A percentile compares a stretch with the other conserved stretches of the same genome.
These are phyloP conservation scores for Recurvomyces mirabilis DNA, from an alignment of 495 filamentous ascomycete genomes.

Conservation along the genomic window DNA sequence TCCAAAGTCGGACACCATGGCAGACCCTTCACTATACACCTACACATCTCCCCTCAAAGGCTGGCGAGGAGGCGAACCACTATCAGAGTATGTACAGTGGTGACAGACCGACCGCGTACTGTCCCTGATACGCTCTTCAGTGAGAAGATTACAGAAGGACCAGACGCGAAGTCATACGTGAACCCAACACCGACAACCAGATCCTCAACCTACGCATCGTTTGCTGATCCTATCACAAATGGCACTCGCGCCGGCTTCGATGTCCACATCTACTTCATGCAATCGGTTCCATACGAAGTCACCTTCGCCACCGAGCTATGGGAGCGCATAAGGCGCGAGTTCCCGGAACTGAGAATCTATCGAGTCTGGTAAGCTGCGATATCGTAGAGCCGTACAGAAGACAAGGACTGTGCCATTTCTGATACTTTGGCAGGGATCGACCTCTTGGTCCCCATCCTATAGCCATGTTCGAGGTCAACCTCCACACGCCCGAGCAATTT, in stretches of 20 bases:
- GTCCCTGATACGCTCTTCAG: slow-evolving; percentile 10
- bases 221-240: slow-evolving; percentile 29
- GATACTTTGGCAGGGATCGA: too few relatives aligned
- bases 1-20: slow-evolving; percentile 13
- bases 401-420: too few relatives aligned
- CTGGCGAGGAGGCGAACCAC: slow-evolving; percentile 7
- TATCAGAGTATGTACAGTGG: slow-evolving; percentile 18
- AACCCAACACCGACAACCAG: slow-evolving; percentile 23
- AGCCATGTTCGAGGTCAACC: slow-evolving; percentile 86
- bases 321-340: slow-evolving; percentile 71
- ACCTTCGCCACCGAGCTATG: slow-evolving; percentile 59
- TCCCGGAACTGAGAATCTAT: slow-evolving; percentile 81
- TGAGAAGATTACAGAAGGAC: slow-evolving; percentile 19
- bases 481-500: slow-evolving; percentile 73
- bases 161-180: slow-evolving; percentile 31
- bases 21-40: slow-evolving; percentile 21
- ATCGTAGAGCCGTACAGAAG: too few relatives aligned
- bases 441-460: slow-evolving; percentile 75
- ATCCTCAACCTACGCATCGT: slow-evolving; percentile 23
- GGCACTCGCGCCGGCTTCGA: slow-evolving; percentile 46
- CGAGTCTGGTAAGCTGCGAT: slow-evolving; percentile 66
- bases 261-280: slow-evolving; percentile 61
- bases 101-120: background rate
- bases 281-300: slow-evolving; percentile 50
- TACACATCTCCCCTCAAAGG: slow-evolving; percentile 21